These are phyloP conservation scores for Trichoderma endophyticum DNA, from an alignment of 2,329 filamentous ascomycete genomes.

Conservation along the genomic window DNA sequence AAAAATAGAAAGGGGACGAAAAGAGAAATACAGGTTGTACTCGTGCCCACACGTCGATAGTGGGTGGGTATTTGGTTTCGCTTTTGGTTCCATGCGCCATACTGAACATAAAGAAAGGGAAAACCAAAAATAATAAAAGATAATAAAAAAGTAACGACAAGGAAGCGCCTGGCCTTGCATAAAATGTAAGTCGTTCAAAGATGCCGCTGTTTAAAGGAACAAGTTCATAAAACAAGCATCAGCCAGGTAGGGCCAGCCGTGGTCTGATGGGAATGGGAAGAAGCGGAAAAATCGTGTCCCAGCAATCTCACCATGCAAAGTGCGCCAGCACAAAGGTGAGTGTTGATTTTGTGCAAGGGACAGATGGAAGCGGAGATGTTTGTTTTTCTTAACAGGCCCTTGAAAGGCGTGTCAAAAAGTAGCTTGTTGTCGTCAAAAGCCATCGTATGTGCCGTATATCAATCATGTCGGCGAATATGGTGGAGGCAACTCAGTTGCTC, in stretches of 20 bases:
- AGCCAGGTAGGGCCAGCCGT: constrained; percentile 2
- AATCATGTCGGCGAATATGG: background rate
- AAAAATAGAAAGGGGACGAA: background rate
- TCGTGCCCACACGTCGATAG: constrained; percentile 23
- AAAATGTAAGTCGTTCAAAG: background rate
- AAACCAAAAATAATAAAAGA: constrained; percentile 21
- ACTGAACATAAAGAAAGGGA: constrained; percentile 28
- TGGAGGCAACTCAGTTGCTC: constrained; percentile 29
- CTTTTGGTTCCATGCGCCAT: constrained; percentile 33
- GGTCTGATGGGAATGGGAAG: constrained; percentile 17
- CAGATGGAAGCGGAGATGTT: background rate
- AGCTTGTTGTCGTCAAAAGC: background rate
- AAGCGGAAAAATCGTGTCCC: constrained; percentile 1
- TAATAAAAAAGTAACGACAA: constrained; percentile 21
- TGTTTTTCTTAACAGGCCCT: background rate
- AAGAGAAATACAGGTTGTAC: background rate
- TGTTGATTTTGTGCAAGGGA: background rate
- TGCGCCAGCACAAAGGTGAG: background rate
- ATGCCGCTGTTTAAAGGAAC: constrained; percentile 10
- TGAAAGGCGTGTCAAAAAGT: background rate
- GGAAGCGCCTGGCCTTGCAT: background rate
- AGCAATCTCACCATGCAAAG: background rate
- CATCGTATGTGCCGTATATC: background rate
- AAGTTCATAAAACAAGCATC: constrained; percentile 5
- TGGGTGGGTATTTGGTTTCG: constrained; percentile 31